Evolutionary conservation across 768 basidiomycete genomes (phyloP), one percentile per base, ranked within the genome.

Genomic region (Boletus edulis): DNA sequence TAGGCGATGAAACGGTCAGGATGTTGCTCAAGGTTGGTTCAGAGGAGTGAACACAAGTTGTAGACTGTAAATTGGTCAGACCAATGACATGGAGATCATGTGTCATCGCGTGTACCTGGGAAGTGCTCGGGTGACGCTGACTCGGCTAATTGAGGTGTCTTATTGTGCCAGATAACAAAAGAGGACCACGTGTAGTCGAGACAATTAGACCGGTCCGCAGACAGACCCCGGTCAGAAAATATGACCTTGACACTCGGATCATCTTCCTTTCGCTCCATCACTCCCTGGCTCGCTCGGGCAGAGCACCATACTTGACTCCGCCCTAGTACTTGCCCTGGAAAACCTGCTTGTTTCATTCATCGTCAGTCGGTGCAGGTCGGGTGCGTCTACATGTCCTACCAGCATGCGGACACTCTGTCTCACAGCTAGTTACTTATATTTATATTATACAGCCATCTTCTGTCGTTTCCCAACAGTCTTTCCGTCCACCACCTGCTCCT

Each of bases 1-100:
- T 77, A 48, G 81, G 83, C 58, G 78, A 73, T 4, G 65, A 72
- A 18, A 57, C 65, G 11, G 55, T 69, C 44, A 61, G 56, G 54
- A 59, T 41, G 44, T 45, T 75, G 6, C 39, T 71, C 37, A 61
- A 61, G 6, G 41, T 53, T 3, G 53, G 56, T 18, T 48, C 52
- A 12, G 53, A 53, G 47, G 53, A 53, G 47, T 61, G 47, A 58
- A 10, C 8, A 10, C 14, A 15, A 29, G 27, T 29, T 29, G 8
- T 29, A 29, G 29, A 29, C 29, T 29, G 4, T 24, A 24, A 24
- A 4, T 24, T 29, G 29, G 29, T 9, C 9, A 0, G 29, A 29
- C 29, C 29, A 29, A 29, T 29, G 8, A 29, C 29, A 29, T 8
- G 29, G 1, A 27, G 22, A 4, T 4, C 22, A 22, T 24, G 22